Conservation (phyloP, 176 grass and related monocot species). For the Ananas comosus region DNA sequence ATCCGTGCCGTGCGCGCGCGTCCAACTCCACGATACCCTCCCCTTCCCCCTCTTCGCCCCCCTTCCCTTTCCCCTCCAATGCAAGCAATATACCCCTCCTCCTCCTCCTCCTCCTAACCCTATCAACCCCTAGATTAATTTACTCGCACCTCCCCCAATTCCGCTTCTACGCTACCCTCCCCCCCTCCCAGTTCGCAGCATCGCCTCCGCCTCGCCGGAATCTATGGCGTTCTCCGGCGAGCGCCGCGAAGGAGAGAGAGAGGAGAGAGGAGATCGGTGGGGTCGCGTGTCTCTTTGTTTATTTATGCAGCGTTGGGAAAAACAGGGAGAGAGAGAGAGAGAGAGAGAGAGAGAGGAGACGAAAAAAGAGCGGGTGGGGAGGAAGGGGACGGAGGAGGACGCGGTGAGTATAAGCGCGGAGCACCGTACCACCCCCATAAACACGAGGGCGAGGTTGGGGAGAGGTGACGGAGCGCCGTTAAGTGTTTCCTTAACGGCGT, state of each 20-base stretch:
- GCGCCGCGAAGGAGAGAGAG: background rate
- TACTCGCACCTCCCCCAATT: background rate
- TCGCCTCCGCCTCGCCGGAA: background rate
- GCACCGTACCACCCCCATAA: constrained; percentile 25
- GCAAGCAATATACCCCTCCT: constrained; percentile 12
- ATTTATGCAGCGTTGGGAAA: no score
- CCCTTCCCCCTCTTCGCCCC: background rate
- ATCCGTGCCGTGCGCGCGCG: constrained; percentile 20
- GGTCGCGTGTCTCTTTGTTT: background rate
- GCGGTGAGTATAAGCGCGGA: constrained; percentile 36
- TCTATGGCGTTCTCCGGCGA: background rate
- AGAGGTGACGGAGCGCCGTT: background rate
- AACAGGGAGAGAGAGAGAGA: constrained; percentile 21
- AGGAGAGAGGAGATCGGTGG: background rate
- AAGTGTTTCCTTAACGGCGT: background rate
- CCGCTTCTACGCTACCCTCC: background rate
- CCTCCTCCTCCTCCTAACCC: constrained; percentile 9
- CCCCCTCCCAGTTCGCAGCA: constrained; percentile 5
- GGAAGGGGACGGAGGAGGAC: constrained; percentile 11
- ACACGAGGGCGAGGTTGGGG: background rate
- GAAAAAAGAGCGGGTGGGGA: constrained; percentile 1
- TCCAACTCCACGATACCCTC: constrained; percentile 11
- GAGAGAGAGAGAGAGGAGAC: background rate
- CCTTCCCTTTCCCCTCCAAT: constrained; percentile 19
- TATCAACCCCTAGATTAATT: background rate